Evolutionary conservation across 2,329 filamentous ascomycete species (phyloP), one percentile per base, ranked within the genome.

Genomic region (Spiromastix sp.): DNA sequence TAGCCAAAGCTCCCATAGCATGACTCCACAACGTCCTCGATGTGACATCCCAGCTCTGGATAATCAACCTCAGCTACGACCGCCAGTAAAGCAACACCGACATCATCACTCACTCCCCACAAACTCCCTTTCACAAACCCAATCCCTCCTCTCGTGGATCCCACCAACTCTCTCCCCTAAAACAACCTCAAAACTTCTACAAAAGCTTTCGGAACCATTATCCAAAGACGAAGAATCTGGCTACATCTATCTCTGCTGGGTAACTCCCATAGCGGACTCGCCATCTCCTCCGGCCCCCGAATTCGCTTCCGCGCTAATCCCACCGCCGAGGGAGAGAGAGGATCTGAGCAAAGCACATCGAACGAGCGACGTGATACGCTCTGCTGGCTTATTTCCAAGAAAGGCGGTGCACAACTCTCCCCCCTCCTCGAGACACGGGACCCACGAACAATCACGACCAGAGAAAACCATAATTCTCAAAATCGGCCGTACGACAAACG

Each of bases 201-300:
- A 79, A 2, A 87, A 96, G 57, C 69, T 96, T 7, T 74, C 60
- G 54, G 91, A 72, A 66, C 85, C 69, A 1, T 73, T 87, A 30
- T 86, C 85, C 0, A 66, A 74, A 15, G 65, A 71, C 36, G 84
- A 91, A 45, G 84, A 93, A 47, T 68, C 81, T 9, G 91, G 91
- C 24, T 98, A 91, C 63, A 96, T 98, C 47, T 98, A 98, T 70
- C 93, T 98, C 59, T 98, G 96, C 69, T 95, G 89, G 86, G 71
- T 95, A 15, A 95, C 85, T 0, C 78, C 85, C 20, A 67, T 72
- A 22, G 71, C 69, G 2, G 61, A 74, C 5, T 55, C 68, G 0
- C 22, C 43, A 2, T 26, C 37, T 5, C 32, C 39, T 25, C 34
- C 44, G 4, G 24, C 37, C 4, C 29, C 40, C 22, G 78, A 76